phyloP scores from a whole-genome alignment of 495 filamentous ascomycete genomes.

The Penicillium arizonense region DNA sequence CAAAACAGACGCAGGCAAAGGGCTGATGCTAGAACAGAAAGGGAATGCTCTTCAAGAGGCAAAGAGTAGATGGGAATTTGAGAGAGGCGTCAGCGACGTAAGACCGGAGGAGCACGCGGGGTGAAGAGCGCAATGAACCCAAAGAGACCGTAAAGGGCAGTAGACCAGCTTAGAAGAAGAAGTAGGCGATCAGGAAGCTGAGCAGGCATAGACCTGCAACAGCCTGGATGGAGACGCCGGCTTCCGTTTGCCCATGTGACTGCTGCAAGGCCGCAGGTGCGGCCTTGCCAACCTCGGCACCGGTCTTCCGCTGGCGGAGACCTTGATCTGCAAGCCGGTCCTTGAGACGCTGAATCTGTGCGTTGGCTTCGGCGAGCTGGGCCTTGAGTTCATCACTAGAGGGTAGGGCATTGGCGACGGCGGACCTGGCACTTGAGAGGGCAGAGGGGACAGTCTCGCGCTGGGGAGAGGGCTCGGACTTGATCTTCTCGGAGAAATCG shows the following conservation, averaged over 20 bases:
- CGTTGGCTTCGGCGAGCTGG: constrained; percentile 73
- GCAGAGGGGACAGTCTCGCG: constrained; percentile 2
- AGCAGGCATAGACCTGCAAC: constrained; percentile 81
- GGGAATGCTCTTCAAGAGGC: constrained; percentile 25
- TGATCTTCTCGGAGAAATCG: constrained; percentile 44
- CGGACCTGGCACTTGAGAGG: constrained; percentile 34
- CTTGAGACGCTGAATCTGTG: constrained; percentile 67
- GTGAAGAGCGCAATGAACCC: constrained; percentile 3
- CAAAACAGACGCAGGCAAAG: constrained; percentile 21
- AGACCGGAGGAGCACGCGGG: constrained; percentile 16
- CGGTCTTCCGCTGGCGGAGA: constrained; percentile 66
- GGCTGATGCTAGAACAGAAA: constrained; percentile 29
- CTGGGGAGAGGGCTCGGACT: constrained; percentile 33
- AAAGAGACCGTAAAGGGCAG: constrained; percentile 11
- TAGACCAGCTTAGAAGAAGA: constrained; percentile 72
- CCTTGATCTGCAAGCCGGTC: constrained; percentile 67
- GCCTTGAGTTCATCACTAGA: constrained; percentile 64
- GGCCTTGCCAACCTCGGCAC: constrained; percentile 40
- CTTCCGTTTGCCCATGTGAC: constrained; percentile 45
- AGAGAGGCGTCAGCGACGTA: constrained; percentile 23
- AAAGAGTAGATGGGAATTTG: constrained; percentile 19
- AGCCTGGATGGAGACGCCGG: constrained; percentile 84
- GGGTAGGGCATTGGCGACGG: constrained; percentile 42
- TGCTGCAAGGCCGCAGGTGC: constrained; percentile 47
- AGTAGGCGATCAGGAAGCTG: constrained; percentile 89